phyloP scores from a whole-genome alignment of 805 yeast genomes.

The Saccharomycopsis schoenii region DNA sequence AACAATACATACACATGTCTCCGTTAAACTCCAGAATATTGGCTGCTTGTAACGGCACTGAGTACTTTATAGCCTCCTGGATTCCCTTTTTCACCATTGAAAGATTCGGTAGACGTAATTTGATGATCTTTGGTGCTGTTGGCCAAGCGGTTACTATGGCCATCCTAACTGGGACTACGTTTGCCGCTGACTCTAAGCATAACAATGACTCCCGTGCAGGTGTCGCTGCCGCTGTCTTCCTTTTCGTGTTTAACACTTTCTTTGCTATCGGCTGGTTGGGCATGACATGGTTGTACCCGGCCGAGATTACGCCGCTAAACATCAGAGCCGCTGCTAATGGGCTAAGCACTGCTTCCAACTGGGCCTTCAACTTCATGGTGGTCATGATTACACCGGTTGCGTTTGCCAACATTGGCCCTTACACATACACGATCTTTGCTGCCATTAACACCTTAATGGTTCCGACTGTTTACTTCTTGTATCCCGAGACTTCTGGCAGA shows the following conservation, averaged over 20 bases:
- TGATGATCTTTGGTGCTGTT: constrained; percentile 40
- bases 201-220: constrained; percentile 29
- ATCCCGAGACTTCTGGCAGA: constrained; percentile 73
- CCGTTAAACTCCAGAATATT: constrained; percentile 47
- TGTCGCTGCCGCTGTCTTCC: constrained; percentile 57
- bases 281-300: constrained; percentile 52
- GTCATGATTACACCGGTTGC: constrained; percentile 60
- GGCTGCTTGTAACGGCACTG: constrained; percentile 56
- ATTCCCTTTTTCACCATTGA: constrained; percentile 54
- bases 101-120: constrained; percentile 57
- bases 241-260: constrained; percentile 44
- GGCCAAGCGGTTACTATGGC: constrained; percentile 41
- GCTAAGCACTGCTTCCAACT: constrained; percentile 52
- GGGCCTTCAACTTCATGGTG: constrained; percentile 57
- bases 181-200: constrained; percentile 35
- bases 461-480: constrained; percentile 54
- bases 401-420: constrained; percentile 33
- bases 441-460: constrained; percentile 47
- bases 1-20: constrained; percentile 38
- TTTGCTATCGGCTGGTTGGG: constrained; percentile 30
- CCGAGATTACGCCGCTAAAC: constrained; percentile 51
- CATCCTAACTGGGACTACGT: constrained; percentile 28
- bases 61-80: constrained; percentile 43
- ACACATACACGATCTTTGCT: constrained; percentile 67
- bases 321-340: constrained; percentile 35